A percentile compares a stretch with the other conserved stretches of the same genome.
These are phyloP conservation scores for Phellopilus nigrolimitatus DNA, from an alignment of 1,284 basidiomycete genomes.

Conservation along the genomic window DNA sequence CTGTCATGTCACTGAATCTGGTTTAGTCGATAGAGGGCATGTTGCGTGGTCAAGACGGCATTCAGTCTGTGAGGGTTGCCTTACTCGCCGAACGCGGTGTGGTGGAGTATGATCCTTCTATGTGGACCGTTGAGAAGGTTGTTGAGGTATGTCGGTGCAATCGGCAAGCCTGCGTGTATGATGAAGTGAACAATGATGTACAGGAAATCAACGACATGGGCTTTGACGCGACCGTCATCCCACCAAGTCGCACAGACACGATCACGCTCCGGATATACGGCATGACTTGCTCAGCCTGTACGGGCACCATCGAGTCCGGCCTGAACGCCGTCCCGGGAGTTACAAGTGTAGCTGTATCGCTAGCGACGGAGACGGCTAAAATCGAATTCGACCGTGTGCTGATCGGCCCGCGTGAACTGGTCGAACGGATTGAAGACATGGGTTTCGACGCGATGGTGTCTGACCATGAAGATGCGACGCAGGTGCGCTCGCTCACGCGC, in stretches of 20 bases:
- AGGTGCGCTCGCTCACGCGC: slow-evolving; percentile 85
- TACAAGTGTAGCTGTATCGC: slow-evolving; percentile 64
- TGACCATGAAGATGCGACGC: slow-evolving; percentile 79
- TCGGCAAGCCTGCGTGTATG: no score
- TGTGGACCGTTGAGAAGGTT: slow-evolving; percentile 82
- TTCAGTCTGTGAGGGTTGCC: slow-evolving; percentile 86
- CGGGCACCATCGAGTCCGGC: slow-evolving; percentile 70
- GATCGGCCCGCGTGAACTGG: slow-evolving; percentile 78
- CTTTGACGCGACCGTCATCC: slow-evolving; percentile 81
- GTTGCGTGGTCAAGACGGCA: slow-evolving; percentile 81
- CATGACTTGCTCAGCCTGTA: slow-evolving; percentile 88
- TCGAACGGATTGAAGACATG: slow-evolving; percentile 82
- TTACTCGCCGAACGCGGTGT: slow-evolving; percentile 91
- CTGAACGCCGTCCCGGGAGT: slow-evolving; percentile 75
- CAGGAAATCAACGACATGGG: slow-evolving; percentile 91
- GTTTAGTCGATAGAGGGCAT: slow-evolving; percentile 87
- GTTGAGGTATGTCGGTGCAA: slow-evolving; percentile 68
- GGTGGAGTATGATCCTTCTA: slow-evolving; percentile 78
- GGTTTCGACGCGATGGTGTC: slow-evolving; percentile 90
- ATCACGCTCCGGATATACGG: slow-evolving; percentile 81
- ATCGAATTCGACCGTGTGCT: slow-evolving; percentile 75
- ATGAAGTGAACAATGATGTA: background rate
- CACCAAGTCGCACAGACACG: slow-evolving; percentile 55
- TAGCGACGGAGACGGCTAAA: slow-evolving; percentile 68
- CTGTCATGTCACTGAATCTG: background rate